Conservation (phyloP, 495 filamentous ascomycete genomes). For the Thozetella sp. region DNA sequence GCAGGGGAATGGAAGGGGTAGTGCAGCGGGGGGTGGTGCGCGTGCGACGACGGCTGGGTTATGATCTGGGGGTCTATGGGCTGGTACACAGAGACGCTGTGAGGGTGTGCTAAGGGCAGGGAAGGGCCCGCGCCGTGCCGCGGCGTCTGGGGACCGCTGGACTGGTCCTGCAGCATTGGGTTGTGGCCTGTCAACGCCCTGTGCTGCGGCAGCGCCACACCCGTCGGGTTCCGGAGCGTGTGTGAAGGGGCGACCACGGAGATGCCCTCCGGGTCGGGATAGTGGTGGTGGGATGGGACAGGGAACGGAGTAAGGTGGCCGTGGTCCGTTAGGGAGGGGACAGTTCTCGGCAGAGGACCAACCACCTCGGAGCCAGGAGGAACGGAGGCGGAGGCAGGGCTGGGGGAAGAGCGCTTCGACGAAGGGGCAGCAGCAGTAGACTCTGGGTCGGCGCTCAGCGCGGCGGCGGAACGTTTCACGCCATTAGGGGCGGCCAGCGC, state of each 20-base stretch:
- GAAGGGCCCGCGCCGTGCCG: conserved; percentile 20
- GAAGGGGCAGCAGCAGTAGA: conserved; percentile 13
- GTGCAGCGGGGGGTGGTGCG: conserved; percentile 18
- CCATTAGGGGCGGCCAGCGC: conserved; percentile 8
- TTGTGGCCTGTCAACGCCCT: conserved; percentile 15
- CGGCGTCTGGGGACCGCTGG: conserved; percentile 21
- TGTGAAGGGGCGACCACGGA: conserved; percentile 21
- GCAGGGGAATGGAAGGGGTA: conserved; percentile 15
- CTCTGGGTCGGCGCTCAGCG: conserved; percentile 8
- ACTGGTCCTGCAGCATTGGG: conserved; percentile 26
- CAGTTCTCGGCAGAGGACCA: conserved; percentile 9
- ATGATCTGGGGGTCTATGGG: conserved; percentile 56
- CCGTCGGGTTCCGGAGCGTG: conserved; percentile 14
- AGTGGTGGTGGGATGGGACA: conserved; percentile 28
- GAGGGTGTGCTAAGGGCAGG: conserved; percentile 16
- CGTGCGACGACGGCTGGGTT: conserved; percentile 29
- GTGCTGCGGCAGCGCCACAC: conserved; percentile 19
- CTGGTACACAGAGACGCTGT: conserved; percentile 31
- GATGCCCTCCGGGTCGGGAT: conserved; percentile 35
- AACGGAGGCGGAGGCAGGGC: conserved; percentile 10
- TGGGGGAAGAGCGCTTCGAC: conserved; percentile 29
- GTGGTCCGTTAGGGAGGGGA: conserved; percentile 26
- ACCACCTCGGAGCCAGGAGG: conserved; percentile 5
- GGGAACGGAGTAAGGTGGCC: conserved; percentile 19
- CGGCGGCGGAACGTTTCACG: conserved; percentile 20